These are phyloP conservation scores for Hypomontagnella monticulosa DNA, from an alignment of 495 filamentous ascomycete species.

Conservation along the genomic window DNA sequence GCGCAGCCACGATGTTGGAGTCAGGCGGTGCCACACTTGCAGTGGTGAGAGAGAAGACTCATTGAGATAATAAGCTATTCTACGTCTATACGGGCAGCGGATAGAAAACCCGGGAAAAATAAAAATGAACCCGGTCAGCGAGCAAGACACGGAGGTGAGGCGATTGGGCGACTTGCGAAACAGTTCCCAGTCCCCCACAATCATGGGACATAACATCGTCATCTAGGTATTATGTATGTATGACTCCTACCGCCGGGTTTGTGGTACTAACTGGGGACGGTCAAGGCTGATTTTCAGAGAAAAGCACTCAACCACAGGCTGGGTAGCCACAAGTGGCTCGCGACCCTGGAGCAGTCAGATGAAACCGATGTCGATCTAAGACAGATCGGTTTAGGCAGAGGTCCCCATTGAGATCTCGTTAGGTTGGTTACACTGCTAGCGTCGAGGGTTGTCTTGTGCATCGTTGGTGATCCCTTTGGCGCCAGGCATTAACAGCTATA, in stretches of 20 bases:
- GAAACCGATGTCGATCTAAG: conserved; percentile 34
- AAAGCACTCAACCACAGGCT: conserved; percentile 17
- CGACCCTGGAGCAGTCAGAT: conserved; percentile 14
- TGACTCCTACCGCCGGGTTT: conserved; percentile 27
- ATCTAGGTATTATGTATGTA: neutral
- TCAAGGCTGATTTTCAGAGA: conserved; percentile 39
- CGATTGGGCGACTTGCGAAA: conserved; percentile 48
- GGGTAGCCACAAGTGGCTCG: conserved; percentile 19
- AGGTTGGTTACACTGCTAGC: conserved; percentile 25
- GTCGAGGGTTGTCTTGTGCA: conserved; percentile 17
- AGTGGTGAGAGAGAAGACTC: conserved; percentile 31
- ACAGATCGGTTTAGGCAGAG: conserved; percentile 31
- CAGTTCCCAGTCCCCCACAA: conserved; percentile 30
- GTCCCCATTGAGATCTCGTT: conserved; percentile 29
- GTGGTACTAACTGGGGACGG: conserved; percentile 8
- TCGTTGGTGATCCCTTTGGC: conserved; percentile 9
- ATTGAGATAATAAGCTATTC: conserved; percentile 10
- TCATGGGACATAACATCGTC: conserved; percentile 5
- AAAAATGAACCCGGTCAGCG: neutral
- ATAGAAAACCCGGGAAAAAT: conserved; percentile 18
- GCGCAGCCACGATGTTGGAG: conserved; percentile 44
- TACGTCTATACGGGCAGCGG: conserved; percentile 9
- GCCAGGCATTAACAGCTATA: neutral
- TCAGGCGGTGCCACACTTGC: conserved; percentile 42
- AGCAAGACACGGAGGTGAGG: conserved; percentile 26